Evolutionary conservation across 73 alveolate genomes (phyloP), one percentile per base, ranked within the genome.

Genomic region (Paramecium pentaurelia): DNA sequence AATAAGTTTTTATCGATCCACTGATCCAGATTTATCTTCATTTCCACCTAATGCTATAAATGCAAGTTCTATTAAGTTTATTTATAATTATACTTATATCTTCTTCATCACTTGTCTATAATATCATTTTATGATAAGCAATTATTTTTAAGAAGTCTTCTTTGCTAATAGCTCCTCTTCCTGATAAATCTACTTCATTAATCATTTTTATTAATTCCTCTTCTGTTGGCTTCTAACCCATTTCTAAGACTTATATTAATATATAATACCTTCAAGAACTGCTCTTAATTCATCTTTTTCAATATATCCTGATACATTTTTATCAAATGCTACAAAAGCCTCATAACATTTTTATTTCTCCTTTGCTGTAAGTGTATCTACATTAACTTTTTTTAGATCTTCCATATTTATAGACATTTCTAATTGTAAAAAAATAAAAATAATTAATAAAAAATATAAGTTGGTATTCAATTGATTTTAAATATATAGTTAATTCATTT

Each of bases 1-100:
- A 30, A 64, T 40, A 5, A 87, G 58, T 42, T 64, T 73, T 64
- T 87, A 28, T 40, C 88, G 64, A 38, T 87, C 93, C 38, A 60
- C 93, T 36, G 85, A 73, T 88, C 99, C 99, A 75, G 95, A 95
- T 88, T 95, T 95, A 86, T 97, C 98, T 10, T 96, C 96, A 58
- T 96, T 93, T 10, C 99, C 99, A 12, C 99, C 99, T 95, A 98
- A 86, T 20, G 99, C 99, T 58, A 97, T 98, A 94, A 97, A 98
- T 32, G 99, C 99, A 86, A 64, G 88, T 60, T 87, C 85, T 87
- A 37, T 34, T 36, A 4, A 37, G 3, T 10, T 11, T 4, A 36
- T 14, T 27, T 51, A 10, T 25, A 87, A 14, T 14, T 54, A n/a
- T 87, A 87, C 93, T 60, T 60, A 87, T 87, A 20, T 87, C 93